Evolutionary conservation across 148 eudicot species (phyloP).

Genomic region (Talinum fruticosum): DNA sequence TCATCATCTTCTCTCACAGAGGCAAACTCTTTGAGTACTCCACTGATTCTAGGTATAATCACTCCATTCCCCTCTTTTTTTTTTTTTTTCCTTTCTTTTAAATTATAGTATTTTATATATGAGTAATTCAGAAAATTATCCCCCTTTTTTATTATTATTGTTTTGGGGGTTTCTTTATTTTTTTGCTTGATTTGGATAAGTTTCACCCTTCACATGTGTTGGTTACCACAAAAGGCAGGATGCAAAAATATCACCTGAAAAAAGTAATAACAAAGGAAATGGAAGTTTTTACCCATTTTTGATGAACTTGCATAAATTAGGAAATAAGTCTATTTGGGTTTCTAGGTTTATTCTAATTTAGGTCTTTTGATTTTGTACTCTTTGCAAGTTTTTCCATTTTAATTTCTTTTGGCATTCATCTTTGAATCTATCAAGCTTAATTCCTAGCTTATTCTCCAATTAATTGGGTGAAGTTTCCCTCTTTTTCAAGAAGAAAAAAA

Average conservation of each 20-base stretch:
- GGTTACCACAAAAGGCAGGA: slow-evolving; percentile 10
- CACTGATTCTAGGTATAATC: slow-evolving; percentile 35
- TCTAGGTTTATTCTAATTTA: background rate
- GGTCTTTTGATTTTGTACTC: background rate
- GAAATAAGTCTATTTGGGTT: background rate
- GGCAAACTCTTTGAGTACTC: slow-evolving; percentile 47
- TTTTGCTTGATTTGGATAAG: slow-evolving; percentile 16
- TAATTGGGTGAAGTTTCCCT: background rate
- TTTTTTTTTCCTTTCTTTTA: background rate
- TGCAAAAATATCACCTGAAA: slow-evolving; percentile 21
- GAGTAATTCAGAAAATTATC: no score
- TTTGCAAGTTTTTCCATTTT: background rate
- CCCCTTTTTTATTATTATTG: background rate
- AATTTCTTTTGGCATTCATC: background rate
- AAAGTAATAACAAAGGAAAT: background rate
- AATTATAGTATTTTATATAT: background rate
- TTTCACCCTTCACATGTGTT: slow-evolving; percentile 12
- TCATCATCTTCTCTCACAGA: slow-evolving; percentile 41
- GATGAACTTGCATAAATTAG: slow-evolving; percentile 22
- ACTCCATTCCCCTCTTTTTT: background rate
- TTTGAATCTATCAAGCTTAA: background rate
- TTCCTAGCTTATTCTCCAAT: background rate
- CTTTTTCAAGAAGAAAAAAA: background rate
- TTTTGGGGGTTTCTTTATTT: background rate
- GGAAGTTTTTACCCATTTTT: background rate